Base-by-base conservation (phyloP, 2,329 filamentous ascomycete genomes). In the Aspergillus ochraceus region DNA sequence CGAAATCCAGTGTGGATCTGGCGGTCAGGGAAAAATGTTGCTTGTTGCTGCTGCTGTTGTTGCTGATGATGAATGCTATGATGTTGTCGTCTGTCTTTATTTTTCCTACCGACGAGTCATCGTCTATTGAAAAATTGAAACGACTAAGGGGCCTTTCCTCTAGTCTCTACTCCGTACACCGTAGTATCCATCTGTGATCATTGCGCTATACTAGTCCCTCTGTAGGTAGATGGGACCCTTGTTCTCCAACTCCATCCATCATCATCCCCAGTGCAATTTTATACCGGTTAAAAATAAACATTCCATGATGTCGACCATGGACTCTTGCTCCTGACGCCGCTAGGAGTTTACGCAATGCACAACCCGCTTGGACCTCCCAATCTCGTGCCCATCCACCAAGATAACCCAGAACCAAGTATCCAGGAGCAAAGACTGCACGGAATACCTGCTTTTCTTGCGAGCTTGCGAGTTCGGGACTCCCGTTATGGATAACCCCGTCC, bases 301-400 rank as follows among this genome's bases (percentile, higher is more conserved):
- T n/a, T 42, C 36, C 14, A 42, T 42, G 36, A 42, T 42, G 36
- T 42, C 17, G 36, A 55, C 49, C 32, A 47, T 47, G 17, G 17
- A 29, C 14, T 46, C 42, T 55, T 19, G 20, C 17, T 32, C n/a
- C 46, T 9, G 22, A 14, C 24, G 29, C 49, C 49, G 46, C 49
- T 24, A n/a, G 10, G 49, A 29, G 59, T 61, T 57, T 62, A 62
- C 60, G 57, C 57, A 60, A 62, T 60, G 49, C 60, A 19, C 42
- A 24, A 19, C 30, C 57, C 58, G 60, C 60, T 62, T 62, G 55
- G 60, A 17, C 60, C 58, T 62, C 57, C 36, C 29, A 32, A 6
- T 54, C 17, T 39, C 36, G 5, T 39, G 11, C 14, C 36, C 36
- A 39, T 39, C 36, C 36, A 39, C 36, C 17, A 56, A 42, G 36